Evolutionary conservation across 192 early-diverging fungal genomes (phyloP).

Genomic region (Coemansia reversa): DNA sequence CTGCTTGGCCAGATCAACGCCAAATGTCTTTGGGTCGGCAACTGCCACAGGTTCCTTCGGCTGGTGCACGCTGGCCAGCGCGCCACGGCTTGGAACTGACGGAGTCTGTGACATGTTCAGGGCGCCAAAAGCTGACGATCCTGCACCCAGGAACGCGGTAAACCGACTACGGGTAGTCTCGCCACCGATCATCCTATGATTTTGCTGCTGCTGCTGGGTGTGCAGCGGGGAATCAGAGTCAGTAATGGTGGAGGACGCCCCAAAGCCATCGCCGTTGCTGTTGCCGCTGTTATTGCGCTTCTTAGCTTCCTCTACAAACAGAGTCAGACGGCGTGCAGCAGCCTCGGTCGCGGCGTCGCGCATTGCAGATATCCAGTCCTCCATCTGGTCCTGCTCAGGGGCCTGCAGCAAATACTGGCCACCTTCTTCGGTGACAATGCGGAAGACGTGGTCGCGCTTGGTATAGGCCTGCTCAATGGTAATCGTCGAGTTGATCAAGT

Average conservation of each 20-base stretch:
- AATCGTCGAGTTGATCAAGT: slow-evolving; percentile 73
- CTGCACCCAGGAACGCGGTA: slow-evolving; percentile 47
- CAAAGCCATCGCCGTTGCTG: neutral
- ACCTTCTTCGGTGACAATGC: slow-evolving; percentile 76
- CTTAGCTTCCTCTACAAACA: slow-evolving; percentile 64
- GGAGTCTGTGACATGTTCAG: slow-evolving; percentile 31
- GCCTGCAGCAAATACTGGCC: slow-evolving; percentile 75
- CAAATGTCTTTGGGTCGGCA: slow-evolving; percentile 60
- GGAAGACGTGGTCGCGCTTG: slow-evolving; percentile 74
- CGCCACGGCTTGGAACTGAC: slow-evolving; percentile 28
- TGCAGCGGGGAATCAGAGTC: neutral
- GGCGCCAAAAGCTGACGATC: slow-evolving; percentile 38
- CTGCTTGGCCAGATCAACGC: slow-evolving; percentile 59
- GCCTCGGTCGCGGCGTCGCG: slow-evolving; percentile 70
- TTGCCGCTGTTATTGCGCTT: slow-evolving; percentile 34
- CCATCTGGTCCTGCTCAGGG: slow-evolving; percentile 65
- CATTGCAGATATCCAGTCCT: slow-evolving; percentile 68
- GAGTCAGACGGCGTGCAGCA: slow-evolving; percentile 65
- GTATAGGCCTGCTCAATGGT: slow-evolving; percentile 64
- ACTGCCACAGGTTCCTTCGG: slow-evolving; percentile 13
- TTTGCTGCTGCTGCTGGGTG: slow-evolving; percentile 4
- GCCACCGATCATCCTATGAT: slow-evolving; percentile 12
- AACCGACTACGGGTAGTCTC: slow-evolving; percentile 51
- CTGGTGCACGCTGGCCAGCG: slow-evolving; percentile 18
- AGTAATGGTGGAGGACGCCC: slow-evolving; percentile 6